phyloP scores from a whole-genome alignment of 176 grass and related monocot genomes.

The Bothriochloa decipiens region DNA sequence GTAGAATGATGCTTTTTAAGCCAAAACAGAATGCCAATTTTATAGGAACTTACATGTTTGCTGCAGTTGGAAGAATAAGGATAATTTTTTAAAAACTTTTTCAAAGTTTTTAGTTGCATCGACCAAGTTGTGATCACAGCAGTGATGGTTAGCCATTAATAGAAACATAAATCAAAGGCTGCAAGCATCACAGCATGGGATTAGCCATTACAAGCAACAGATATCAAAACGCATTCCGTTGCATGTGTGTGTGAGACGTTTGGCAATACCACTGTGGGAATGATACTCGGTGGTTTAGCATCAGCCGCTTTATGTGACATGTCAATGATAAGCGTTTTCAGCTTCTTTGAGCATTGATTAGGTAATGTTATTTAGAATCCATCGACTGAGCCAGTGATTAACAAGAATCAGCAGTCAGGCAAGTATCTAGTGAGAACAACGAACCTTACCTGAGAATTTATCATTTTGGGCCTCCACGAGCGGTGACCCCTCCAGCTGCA shows the following conservation, averaged over 20 bases:
- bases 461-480: slow-evolving; percentile 97
- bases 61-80: not conserved
- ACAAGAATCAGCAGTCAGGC: not conserved
- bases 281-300: not conserved
- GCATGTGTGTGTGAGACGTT: not conserved
- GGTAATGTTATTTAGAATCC: not conserved
- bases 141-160: not conserved
- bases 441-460: slow-evolving; percentile 80
- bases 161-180: not conserved
- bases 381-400: not conserved
- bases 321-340: not conserved
- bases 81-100: not conserved
- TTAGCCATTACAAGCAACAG: not conserved
- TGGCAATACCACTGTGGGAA: not conserved
- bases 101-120: not conserved
- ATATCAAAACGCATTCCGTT: not conserved
- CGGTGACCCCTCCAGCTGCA: slow-evolving; percentile 86
- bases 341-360: not conserved
- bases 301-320: not conserved
- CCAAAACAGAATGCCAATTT: not conserved
- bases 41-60: not conserved
- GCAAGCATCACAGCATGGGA: not conserved
- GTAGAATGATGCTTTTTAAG: not conserved
- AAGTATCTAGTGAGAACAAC: not conserved
- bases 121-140: not conserved